phyloP scores from a whole-genome alignment of 2,329 filamentous ascomycete genomes.

The Hymenoscyphus infarciens region DNA sequence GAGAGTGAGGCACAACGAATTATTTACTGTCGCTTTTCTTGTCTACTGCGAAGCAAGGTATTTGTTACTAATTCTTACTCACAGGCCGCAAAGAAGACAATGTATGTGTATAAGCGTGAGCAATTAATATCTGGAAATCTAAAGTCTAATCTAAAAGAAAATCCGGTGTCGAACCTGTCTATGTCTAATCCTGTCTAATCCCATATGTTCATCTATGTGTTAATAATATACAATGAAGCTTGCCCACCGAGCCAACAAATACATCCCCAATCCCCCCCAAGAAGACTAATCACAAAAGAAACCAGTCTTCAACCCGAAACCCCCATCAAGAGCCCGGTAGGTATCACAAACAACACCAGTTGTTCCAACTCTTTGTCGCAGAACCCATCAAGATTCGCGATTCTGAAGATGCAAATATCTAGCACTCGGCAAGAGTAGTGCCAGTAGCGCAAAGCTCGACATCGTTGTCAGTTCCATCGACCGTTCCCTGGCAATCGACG shows the following conservation, averaged over 20 bases:
- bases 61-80: background rate
- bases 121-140: background rate
- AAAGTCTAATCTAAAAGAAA: background rate
- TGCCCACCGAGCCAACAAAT: background rate
- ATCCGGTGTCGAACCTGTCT: background rate
- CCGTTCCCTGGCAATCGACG: background rate
- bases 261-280: background rate
- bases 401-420: background rate
- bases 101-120: background rate
- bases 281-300: background rate
- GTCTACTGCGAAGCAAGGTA: no score
- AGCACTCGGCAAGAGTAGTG: background rate
- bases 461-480: background rate
- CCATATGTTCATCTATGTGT: background rate
- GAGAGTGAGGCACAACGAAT: no score
- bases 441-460: background rate
- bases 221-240: background rate
- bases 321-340: background rate
- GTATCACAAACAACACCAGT: background rate
- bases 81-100: background rate
- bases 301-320: background rate
- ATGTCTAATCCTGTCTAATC: background rate
- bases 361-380: background rate
- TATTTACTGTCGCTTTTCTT: no score
- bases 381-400: background rate